Conservation (phyloP, 495 filamentous ascomycete genomes). For the Hypoxylon subgilvum region DNA sequence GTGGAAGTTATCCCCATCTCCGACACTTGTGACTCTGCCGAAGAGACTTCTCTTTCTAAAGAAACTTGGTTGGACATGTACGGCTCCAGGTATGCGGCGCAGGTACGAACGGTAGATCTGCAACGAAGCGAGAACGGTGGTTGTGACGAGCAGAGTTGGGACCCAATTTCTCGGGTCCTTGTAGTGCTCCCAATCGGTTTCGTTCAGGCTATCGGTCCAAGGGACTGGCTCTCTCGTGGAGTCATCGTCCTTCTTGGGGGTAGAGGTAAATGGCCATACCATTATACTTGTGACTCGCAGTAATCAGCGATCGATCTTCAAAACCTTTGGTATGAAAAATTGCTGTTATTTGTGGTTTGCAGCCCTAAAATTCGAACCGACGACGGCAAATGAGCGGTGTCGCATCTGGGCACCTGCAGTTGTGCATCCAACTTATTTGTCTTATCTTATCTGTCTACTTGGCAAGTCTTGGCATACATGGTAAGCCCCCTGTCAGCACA, state of each 20-base stretch:
- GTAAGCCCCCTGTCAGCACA: too few relatives aligned
- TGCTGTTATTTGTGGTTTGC: too few relatives aligned
- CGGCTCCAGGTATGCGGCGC: slow-evolving; percentile 77
- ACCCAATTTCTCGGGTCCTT: slow-evolving; percentile 68
- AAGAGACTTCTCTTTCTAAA: slow-evolving; percentile 77
- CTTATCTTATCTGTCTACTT: too few relatives aligned
- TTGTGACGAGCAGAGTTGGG: slow-evolving; percentile 72
- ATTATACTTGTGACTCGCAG: slow-evolving; percentile 19
- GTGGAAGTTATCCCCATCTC: slow-evolving; percentile 94
- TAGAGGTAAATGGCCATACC: slow-evolving; percentile 36
- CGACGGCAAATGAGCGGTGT: too few relatives aligned
- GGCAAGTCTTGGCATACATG: too few relatives aligned
- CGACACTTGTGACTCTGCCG: slow-evolving; percentile 88
- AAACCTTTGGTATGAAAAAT: not conserved
- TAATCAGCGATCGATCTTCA: slow-evolving; percentile 9
- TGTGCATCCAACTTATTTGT: too few relatives aligned
- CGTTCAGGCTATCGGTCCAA: slow-evolving; percentile 60
- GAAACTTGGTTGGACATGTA: slow-evolving; percentile 69
- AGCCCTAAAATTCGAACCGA: too few relatives aligned
- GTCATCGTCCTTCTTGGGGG: slow-evolving; percentile 29
- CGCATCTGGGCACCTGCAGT: too few relatives aligned
- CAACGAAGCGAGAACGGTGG: slow-evolving; percentile 63
- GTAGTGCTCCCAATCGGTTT: slow-evolving; percentile 71
- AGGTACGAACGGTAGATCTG: slow-evolving; percentile 75
- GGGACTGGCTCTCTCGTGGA: slow-evolving; percentile 46